Evolutionary conservation across 2,329 filamentous ascomycete species (phyloP), one percentile per base, ranked within the genome.

Genomic region (Juglanconis sp.): DNA sequence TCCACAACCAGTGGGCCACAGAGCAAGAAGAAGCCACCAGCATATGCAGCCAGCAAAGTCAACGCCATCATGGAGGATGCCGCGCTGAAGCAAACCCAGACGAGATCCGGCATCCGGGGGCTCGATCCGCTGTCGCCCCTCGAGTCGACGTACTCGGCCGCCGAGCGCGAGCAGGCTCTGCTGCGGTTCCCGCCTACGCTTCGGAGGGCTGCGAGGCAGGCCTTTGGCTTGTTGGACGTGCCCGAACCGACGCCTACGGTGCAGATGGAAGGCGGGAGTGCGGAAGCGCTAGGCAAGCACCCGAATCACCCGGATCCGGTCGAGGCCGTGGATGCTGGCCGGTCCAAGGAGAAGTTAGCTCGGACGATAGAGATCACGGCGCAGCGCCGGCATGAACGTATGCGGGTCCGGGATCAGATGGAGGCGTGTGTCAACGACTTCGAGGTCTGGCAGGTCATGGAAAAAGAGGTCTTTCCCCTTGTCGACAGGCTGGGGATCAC

Each of bases 371-470:
- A 79, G 59, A 69, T 77, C 30, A 76, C 79, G 52, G 67, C 69
- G 2, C 69, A 74, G 34, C 74, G 80, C 9, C 68, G 72, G 9
- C 65, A 74, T 6, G 85, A 88, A 68, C 77, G 79, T 51, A 65
- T 68, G 32, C 76, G 83, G 9, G 79, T 91, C 8, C 80, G 84
- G 63, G 64, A 66, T 5, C 67, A 83, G 44, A 82, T 93, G 75
- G 72, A 76, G 10, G 70, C 67, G 2, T 86, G 86, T 17, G 66
- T 75, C 60, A 84, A 84, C 0, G 90, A 93, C 66, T 73, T 80
- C 24, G 83, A 85, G 54, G 76, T 92, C 9, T 92, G 89, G 88
- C 71, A 83, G 6, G 72, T 88, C 3, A 77, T 93, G 69, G 84
- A 91, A 63, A 70, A 76, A 4, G 82, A 91, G 54, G 86, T 92